Conservation (phyloP, 2,329 filamentous ascomycete species). For the Penicillium frequentans region DNA sequence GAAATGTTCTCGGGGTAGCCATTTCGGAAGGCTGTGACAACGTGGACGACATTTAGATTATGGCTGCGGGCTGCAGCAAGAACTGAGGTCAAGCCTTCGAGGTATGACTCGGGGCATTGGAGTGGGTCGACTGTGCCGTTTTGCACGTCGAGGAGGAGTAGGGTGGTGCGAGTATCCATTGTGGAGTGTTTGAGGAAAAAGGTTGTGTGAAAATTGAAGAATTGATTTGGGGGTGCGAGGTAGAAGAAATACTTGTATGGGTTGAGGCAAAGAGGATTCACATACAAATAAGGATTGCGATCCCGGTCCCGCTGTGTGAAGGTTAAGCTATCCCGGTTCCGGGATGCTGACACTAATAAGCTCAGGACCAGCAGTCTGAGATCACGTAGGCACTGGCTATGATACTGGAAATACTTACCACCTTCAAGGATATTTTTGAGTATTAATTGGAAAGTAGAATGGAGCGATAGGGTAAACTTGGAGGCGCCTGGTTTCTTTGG, state of each 20-base stretch:
- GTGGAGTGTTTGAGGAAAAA: not conserved
- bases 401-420: not conserved
- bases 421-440: too few species aligned
- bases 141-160: conserved; percentile 40
- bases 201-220: not conserved
- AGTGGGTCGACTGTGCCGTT: conserved; percentile 28
- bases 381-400: too few species aligned
- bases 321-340: not conserved
- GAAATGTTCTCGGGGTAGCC: conserved; percentile 32
- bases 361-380: too few species aligned
- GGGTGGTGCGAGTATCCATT: conserved; percentile 20
- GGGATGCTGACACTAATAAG: not conserved
- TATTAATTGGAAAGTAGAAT: too few species aligned
- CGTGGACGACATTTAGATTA: conserved; percentile 32
- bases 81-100: conserved; percentile 21
- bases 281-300: not conserved
- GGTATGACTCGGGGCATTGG: conserved; percentile 19
- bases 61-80: conserved; percentile 26
- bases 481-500: not conserved
- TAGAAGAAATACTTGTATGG: not conserved
- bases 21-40: conserved; percentile 33
- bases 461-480: too few species aligned
- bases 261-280: not conserved
- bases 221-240: not conserved
- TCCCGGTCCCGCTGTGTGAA: not conserved